Percentiles rank a stretch among this genome's conserved stretches.
These are phyloP conservation scores for Flammula alnicola DNA, from an alignment of 1,284 basidiomycete species.

Conservation along the genomic window DNA sequence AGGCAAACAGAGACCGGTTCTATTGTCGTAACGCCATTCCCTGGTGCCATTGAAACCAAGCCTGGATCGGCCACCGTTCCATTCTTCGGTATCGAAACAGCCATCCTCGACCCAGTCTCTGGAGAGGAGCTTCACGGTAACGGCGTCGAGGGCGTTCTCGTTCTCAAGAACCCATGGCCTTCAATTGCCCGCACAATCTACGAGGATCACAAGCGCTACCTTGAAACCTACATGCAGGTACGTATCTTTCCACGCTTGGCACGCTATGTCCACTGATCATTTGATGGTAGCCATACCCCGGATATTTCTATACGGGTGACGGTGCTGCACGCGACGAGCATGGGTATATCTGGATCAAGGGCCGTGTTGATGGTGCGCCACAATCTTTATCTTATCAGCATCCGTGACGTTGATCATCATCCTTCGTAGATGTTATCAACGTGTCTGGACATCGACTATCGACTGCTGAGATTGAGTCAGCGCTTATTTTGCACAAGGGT, in stretches of 20 bases:
- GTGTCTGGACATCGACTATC: slow-evolving; percentile 97
- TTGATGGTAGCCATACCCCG: slow-evolving; percentile 71
- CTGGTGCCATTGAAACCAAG: slow-evolving; percentile 95
- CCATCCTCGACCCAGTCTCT: slow-evolving; percentile 83
- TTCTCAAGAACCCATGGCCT: slow-evolving; percentile 90
- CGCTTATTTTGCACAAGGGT: slow-evolving; percentile 91
- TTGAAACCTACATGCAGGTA: slow-evolving; percentile 93
- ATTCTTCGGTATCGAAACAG: slow-evolving; percentile 95
- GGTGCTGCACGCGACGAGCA: slow-evolving; percentile 94
- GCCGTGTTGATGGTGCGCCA: slow-evolving; percentile 87
- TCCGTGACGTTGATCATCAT: slow-evolving; percentile 3
- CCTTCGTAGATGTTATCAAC: slow-evolving; percentile 78
- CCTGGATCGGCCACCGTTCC: slow-evolving; percentile 96
- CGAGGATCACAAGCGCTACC: slow-evolving; percentile 88
- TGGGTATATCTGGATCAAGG: slow-evolving; percentile 99
- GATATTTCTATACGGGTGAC: slow-evolving; percentile 95
- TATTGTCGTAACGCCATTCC: slow-evolving; percentile 94
- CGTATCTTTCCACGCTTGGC: slow-evolving; percentile 8
- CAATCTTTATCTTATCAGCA: slow-evolving; percentile 11
- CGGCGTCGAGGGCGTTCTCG: slow-evolving; percentile 91
- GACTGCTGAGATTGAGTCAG: slow-evolving; percentile 97
- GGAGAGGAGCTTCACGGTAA: slow-evolving; percentile 82
- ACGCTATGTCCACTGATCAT: slow-evolving; percentile 9
- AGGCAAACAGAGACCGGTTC: slow-evolving; percentile 98
- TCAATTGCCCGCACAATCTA: slow-evolving; percentile 95